Evolutionary conservation across 345 rosid genomes (phyloP), one percentile per base, ranked within the genome.

Genomic region (Fremontodendron californicum): DNA sequence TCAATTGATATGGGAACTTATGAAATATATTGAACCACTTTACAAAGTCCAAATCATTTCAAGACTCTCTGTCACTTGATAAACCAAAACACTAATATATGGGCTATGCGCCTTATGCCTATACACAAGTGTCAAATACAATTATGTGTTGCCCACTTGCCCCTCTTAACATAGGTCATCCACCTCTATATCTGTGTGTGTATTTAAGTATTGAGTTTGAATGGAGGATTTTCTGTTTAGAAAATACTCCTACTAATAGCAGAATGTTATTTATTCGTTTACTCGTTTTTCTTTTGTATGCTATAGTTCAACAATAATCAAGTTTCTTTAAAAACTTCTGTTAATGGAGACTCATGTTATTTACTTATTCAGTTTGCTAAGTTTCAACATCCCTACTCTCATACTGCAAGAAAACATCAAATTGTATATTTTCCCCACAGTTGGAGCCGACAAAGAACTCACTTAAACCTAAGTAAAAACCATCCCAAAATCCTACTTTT

Each of bases 401-500:
- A 27, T 2, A 27, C 7, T 58, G 12, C 1, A 58, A 27, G 64
- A 12, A 58, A 11, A 12, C 18, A 58, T 27, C 64, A 58, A 58
- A 58, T 12, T 10, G 18, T 1, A 58, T 10, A 27, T 58, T 27
- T 23, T 27, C 33, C 18, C 64, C 64, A 27, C 64, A 57, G 16
- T 25, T 57, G 13, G 33, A 25, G 16, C 63, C 5, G 18, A 33
- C 18, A 25, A 11, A 58, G 18, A 27, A 3, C 64, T 58, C 12
- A 1, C 13, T 57, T 27, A 58, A 27, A 25, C 33, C 33, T 25
- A 27, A 27, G 3, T 27, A 58, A 58, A 1, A 27, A 31, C 37
- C 40, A 61, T 61, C 66, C 66, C 66, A 58, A 57, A 25, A 58
- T 58, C 64, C 64, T 27, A 58, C 64, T 12, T 58, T 58, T 58